Evolutionary conservation across 495 filamentous ascomycete genomes (phyloP).

Genomic region (Lasiosphaeria ovina): DNA sequence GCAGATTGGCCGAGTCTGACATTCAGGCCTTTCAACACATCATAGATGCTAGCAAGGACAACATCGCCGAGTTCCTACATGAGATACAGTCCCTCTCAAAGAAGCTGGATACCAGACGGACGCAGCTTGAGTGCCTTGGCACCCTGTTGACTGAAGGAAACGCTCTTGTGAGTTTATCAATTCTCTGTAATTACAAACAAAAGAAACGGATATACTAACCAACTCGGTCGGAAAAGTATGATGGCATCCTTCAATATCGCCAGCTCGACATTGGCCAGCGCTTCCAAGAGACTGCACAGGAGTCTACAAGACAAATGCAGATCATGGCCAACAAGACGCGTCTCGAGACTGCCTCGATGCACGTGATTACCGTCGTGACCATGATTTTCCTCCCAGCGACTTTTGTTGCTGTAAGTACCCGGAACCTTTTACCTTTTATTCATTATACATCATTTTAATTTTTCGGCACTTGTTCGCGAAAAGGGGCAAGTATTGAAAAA

Average conservation of each 20-base stretch:
- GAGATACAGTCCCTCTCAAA: conserved; percentile 11
- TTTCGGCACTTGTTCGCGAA: too few species aligned
- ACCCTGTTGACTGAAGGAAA: conserved; percentile 19
- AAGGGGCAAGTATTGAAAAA: too few species aligned
- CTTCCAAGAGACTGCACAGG: conserved; percentile 7
- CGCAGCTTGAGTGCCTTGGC: conserved; percentile 15
- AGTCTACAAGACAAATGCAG: conserved; percentile 16
- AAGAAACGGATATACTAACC: too few species aligned
- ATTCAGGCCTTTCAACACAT: conserved; percentile 2
- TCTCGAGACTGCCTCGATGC: conserved; percentile 38
- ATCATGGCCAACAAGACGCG: conserved; percentile 31
- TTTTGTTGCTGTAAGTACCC: conserved; percentile 33
- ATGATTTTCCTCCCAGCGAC: conserved; percentile 46
- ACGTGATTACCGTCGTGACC: conserved; percentile 44
- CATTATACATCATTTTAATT: too few species aligned
- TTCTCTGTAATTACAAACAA: background rate
- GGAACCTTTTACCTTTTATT: too few species aligned
- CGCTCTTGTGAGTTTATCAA: conserved; percentile 13
- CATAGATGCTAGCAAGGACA: conserved; percentile 3
- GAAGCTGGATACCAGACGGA: conserved; percentile 10
- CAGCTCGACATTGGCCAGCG: conserved; percentile 6
- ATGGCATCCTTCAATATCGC: conserved; percentile 15
- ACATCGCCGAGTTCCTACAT: conserved; percentile 10
- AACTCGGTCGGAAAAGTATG: conserved; percentile 9
- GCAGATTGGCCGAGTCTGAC: conserved; percentile 3